Base-by-base conservation (phyloP, 768 basidiomycete species). In the Chalciporus chontae region DNA sequence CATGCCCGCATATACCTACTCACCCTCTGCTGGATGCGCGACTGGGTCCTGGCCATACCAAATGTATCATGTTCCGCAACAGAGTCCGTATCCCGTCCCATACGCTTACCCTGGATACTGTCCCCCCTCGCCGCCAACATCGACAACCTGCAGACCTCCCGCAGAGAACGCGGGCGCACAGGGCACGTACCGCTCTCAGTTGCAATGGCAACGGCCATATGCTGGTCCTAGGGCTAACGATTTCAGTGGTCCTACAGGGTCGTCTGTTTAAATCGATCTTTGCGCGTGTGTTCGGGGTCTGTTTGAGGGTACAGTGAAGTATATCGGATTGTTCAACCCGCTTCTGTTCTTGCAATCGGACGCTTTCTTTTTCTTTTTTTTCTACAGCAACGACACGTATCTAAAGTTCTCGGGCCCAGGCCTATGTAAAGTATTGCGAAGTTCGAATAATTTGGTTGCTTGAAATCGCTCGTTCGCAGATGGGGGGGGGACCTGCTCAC, bases 201-300 rank as follows among this genome's bases (percentile, higher is more conserved):
- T 72, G 42, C 66, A 67, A 40, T 73, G 70, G 72, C 71, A 66
- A 51, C 59, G 53, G 46, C 67, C 70, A 43, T 70, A 71, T 37
- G 48, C 52, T 21, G 68, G 72, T 43, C 73, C 72, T 23, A 63
- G 65, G 40, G 68, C 76, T 55, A 69, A 69, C 31, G 51, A 53
- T 55, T 68, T 68, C 31, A 49, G 52, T 61, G 73, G 69, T 19
- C 55, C 54, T 15, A 65, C 64, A 61, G 64, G 59, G 42, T 60
- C 60, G 46, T 55, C 63, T 34, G 52, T 43, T 38, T 58, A 51
- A 38, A 26, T 47, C n/a, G 15, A 36, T 36, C 26, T 26, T 26
- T 6, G 26, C 8, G 26, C 26, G 13, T 7, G 32, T 14, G 32
- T n/a, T 15, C 34, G 34, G 9, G 10, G 31, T n/a, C 14, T 3